Percentiles rank a stretch among this genome's conserved stretches.
These are phyloP conservation scores for Taphrina wiesneri DNA, from an alignment of 1,139 yeast genomes.

Conservation along the genomic window DNA sequence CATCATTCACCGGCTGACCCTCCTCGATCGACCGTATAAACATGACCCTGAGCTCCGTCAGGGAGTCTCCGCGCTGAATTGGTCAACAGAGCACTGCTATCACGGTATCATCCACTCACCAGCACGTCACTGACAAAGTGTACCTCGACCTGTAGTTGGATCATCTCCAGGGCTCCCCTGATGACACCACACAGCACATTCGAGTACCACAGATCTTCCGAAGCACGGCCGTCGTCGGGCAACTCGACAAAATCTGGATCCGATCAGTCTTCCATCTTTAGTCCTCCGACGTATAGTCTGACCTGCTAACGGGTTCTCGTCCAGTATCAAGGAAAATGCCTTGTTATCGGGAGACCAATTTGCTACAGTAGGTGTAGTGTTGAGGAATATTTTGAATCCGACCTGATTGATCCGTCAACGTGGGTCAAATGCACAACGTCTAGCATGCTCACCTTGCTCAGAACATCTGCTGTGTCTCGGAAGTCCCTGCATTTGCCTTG, in stretches of 20 bases:
- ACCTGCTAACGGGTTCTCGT: conserved; percentile 79
- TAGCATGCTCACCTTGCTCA: conserved; percentile 54
- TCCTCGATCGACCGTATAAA: conserved; percentile 76
- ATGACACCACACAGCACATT: conserved; percentile 87
- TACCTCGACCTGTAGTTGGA: conserved; percentile 87
- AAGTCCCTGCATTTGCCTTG: conserved; percentile 76
- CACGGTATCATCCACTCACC: not conserved
- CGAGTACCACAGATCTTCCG: conserved; percentile 83
- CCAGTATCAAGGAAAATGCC: conserved; percentile 68
- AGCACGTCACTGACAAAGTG: conserved; percentile 75
- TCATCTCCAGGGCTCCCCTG: conserved; percentile 92
- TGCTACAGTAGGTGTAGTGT: conserved; percentile 71
- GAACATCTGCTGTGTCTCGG: conserved; percentile 83
- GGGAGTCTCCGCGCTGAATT: conserved; percentile 66
- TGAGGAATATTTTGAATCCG: conserved; percentile 86
- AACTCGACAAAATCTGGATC: conserved; percentile 79
- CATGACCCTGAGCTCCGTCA: conserved; percentile 75
- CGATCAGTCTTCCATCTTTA: not conserved
- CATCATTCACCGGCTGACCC: conserved; percentile 97
- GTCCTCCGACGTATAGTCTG: not conserved
- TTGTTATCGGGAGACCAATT: conserved; percentile 79
- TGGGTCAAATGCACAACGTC: not conserved
- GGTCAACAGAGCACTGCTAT: not conserved
- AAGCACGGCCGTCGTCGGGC: conserved; percentile 72
- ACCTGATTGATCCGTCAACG: conserved; percentile 46